Base-by-base conservation (phyloP, 2,329 filamentous ascomycete species). In the Fonsecaea monophora region DNA sequence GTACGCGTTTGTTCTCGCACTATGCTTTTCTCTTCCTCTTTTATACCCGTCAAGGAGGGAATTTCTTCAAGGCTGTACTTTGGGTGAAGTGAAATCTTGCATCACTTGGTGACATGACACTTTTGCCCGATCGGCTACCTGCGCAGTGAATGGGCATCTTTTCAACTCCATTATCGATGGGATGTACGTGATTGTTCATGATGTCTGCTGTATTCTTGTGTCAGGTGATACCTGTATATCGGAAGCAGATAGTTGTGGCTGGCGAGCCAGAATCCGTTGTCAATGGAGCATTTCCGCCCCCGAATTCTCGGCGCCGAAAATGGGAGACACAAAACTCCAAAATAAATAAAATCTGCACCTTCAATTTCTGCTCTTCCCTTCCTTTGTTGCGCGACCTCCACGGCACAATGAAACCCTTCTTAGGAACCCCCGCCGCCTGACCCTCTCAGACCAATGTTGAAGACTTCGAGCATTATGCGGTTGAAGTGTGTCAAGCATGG, bases 291-390 rank as follows among this genome's bases (percentile, higher is more conserved):
- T 30, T 25, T 50, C 25, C 18, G 45, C 45, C 21, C 42, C 21
- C 21, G 30, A 50, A 50, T 30, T 18, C 45, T 50, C 45, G 45
- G 45, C 45, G 21, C 18, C 45, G 45, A 50, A 50, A 50, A 12
- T 6, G 21, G 3, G 4, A 50, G 18, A 45, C 40, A 45, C 18
- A 50, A 48, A 21, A 8, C 10, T 42, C 4, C n/a, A 18, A 21
- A 50, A 50, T 50, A 50, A 13, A 40, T 12, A 40, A 40, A 40
- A 30, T 50, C 25, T 25, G 45, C 45, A 25, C 9, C 18, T 25
- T 50, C 18, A 50, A 50, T 50, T 50, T 50, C 21, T 25, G 18
- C 7, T 12, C 45, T 5, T 48, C 12, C 5, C 40, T 45, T 12
- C 25, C 18, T 50, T 18, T 6, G 10, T 30, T 4, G 10, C 45